phyloP scores from a whole-genome alignment of 306 rosid genomes.

The Cicer cuneatum region DNA sequence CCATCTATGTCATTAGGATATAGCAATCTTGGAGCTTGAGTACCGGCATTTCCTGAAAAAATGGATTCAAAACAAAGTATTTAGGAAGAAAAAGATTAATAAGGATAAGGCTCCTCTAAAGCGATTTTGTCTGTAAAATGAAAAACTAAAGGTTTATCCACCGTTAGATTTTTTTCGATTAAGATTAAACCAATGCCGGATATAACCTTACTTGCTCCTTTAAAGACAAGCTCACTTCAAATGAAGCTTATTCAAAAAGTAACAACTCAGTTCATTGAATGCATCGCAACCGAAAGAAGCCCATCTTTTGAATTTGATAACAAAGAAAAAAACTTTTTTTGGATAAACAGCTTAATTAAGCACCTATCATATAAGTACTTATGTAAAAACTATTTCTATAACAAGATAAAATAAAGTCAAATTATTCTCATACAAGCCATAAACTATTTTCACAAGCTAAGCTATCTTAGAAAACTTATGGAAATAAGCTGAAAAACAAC shows the following conservation, averaged over 20 bases:
- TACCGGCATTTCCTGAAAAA: slow-evolving; percentile 57
- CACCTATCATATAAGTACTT: too few species aligned
- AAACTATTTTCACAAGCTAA: neutral
- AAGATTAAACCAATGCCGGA: neutral
- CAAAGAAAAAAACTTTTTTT: too few species aligned
- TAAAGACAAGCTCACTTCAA: neutral
- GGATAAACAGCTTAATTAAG: too few species aligned
- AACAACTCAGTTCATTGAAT: too few species aligned
- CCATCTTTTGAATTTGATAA: too few species aligned
- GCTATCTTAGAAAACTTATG: neutral
- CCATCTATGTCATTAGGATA: slow-evolving; percentile 66
- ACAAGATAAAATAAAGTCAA: neutral
- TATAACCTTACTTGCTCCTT: neutral
- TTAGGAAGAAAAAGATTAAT: neutral
- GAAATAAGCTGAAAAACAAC: neutral
- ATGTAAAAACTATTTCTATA: too few species aligned
- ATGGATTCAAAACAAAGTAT: neutral
- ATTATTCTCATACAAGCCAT: neutral
- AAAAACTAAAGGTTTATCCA: neutral
- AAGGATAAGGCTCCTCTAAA: neutral
- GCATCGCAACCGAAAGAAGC: too few species aligned
- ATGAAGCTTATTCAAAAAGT: too few species aligned
- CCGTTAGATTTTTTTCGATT: neutral
- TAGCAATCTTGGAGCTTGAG: slow-evolving; percentile 60
- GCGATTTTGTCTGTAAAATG: neutral